Conservation (phyloP, 2,329 filamentous ascomycete genomes). For the Aspergillus calidoustus region DNA sequence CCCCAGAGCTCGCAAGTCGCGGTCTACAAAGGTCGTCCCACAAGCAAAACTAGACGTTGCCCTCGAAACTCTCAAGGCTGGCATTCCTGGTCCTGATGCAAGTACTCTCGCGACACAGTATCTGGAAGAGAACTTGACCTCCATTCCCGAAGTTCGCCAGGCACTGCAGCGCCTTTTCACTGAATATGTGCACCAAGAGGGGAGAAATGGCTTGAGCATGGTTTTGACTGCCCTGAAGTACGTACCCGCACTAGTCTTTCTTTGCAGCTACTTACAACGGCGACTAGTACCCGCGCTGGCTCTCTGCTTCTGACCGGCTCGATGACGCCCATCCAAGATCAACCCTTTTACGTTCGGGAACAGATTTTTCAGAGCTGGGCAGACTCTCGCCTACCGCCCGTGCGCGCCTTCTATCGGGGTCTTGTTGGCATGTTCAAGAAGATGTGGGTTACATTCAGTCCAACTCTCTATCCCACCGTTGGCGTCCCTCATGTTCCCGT, state of each 20-base stretch:
- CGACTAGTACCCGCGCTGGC: conserved; percentile 56
- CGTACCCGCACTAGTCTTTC: conserved; percentile 21
- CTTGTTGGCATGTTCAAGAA: conserved; percentile 56
- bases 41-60: conserved; percentile 49
- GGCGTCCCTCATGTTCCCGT: conserved; percentile 60
- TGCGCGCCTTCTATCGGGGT: conserved; percentile 56
- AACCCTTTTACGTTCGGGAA: conserved; percentile 60
- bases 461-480: conserved; percentile 55
- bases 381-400: conserved; percentile 55
- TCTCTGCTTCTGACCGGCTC: conserved; percentile 63
- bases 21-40: conserved; percentile 43
- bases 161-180: conserved; percentile 54
- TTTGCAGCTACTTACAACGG: background rate
- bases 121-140: conserved; percentile 53
- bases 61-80: conserved; percentile 32
- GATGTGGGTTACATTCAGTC: conserved; percentile 58
- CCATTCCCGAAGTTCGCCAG: conserved; percentile 56
- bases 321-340: conserved; percentile 57
- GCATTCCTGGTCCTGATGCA: conserved; percentile 37
- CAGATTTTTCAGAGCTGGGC: conserved; percentile 59
- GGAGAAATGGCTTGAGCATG: conserved; percentile 54
- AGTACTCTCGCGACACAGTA: conserved; percentile 48
- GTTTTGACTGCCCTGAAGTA: conserved; percentile 61
- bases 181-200: conserved; percentile 53
- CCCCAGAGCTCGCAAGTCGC: conserved; percentile 38